Percentiles rank a stretch among this genome's conserved stretches.
phyloP scores from a whole-genome alignment of 192 early-diverging fungal genomes.

The Coemansia sp. region DNA sequence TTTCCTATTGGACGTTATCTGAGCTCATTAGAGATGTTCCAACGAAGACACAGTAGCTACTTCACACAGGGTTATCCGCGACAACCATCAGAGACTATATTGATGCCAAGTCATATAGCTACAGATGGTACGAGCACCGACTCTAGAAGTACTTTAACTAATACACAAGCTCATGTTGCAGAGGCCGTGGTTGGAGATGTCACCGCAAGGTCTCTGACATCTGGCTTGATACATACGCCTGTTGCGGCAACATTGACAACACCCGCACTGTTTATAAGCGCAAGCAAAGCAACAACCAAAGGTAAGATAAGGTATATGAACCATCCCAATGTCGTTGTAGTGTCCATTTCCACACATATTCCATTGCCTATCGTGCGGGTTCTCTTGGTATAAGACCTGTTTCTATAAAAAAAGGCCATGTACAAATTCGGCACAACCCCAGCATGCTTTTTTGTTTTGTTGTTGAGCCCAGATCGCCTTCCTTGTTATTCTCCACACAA shows the following conservation, averaged over 20 bases:
- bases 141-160: background rate
- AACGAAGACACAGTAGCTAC: conserved; percentile 3
- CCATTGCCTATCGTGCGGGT: background rate
- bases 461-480: background rate
- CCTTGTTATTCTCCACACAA: background rate
- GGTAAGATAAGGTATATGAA: conserved; percentile 18
- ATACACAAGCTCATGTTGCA: background rate
- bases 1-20: conserved; percentile 26
- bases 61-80: background rate
- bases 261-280: conserved; percentile 41
- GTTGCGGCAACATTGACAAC: conserved; percentile 40
- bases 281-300: conserved; percentile 9
- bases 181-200: background rate
- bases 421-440: background rate
- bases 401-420: background rate
- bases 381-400: background rate
- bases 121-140: background rate
- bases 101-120: background rate
- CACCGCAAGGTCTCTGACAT: background rate
- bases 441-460: too few species aligned
- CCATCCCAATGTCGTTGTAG: too few species aligned
- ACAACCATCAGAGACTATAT: background rate
- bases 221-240: background rate
- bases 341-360: too few species aligned
- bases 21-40: conserved; percentile 23